Percentiles rank a stretch among this genome's conserved stretches.
Evolutionary conservation across 2,329 filamentous ascomycete species (phyloP).

Genomic region (Dryadomyces quercivorus): DNA sequence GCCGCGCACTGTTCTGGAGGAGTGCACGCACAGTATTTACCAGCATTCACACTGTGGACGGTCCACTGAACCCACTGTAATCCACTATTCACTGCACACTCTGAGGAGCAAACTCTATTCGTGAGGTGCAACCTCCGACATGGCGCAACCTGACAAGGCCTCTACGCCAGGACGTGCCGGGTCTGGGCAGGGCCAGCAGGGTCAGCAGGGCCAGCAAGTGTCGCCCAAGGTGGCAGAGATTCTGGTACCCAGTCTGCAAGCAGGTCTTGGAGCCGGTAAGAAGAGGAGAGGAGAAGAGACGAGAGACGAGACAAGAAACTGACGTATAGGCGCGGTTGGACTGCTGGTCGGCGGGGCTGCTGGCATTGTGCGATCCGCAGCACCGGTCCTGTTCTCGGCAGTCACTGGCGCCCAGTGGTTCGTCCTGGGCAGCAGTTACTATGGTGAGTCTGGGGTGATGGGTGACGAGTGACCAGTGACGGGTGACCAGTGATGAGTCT

Average conservation of each 20-base stretch:
- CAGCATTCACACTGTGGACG: too few relatives aligned
- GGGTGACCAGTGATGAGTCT: too few relatives aligned
- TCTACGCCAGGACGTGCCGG: too few relatives aligned
- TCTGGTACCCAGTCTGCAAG: conserved; percentile 39
- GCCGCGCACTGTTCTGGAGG: too few relatives aligned
- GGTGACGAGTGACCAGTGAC: too few relatives aligned
- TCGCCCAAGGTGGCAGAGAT: conserved; percentile 32
- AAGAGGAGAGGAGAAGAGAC: conserved; percentile 5
- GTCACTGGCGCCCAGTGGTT: conserved; percentile 73
- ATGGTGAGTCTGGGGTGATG: conserved; percentile 36
- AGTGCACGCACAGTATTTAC: too few relatives aligned
- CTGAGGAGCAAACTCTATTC: background rate
- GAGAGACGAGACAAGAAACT: background rate
- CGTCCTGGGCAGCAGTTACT: conserved; percentile 63
- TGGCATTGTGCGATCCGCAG: conserved; percentile 57
- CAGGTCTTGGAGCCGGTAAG: conserved; percentile 48
- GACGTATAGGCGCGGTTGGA: conserved; percentile 41
- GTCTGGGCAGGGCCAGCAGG: too few relatives aligned
- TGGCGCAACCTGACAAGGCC: background rate
- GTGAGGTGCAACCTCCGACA: background rate
- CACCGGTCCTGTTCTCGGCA: conserved; percentile 58
- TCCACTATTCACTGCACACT: background rate
- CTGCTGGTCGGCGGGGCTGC: conserved; percentile 53
- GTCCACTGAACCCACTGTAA: background rate
- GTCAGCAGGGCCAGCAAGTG: conserved; percentile 16